These are phyloP conservation scores for Osmanthus fragrans DNA, from an alignment of 257 asterid species.

Conservation along the genomic window DNA sequence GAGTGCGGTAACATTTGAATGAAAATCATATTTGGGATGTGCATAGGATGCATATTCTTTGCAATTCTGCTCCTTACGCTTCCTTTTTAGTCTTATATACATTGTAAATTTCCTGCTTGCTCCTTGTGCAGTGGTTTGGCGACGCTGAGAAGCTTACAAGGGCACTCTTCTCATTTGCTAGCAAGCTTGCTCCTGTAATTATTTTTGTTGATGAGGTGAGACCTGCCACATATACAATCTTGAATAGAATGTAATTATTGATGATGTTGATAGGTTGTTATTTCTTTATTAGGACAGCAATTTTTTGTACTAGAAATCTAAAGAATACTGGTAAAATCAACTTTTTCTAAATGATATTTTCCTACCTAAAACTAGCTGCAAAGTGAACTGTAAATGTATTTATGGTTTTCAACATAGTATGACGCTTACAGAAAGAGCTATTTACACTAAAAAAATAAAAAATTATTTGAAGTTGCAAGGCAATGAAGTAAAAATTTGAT, in stretches of 20 bases:
- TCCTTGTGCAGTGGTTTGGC: constrained; percentile 94
- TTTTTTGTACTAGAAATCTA: not conserved
- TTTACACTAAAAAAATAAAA: no score
- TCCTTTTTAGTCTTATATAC: constrained; percentile 6
- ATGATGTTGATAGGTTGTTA: not conserved
- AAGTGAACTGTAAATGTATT: not conserved
- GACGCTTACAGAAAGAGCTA: not conserved
- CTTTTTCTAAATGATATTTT: not conserved
- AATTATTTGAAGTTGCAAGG: no score
- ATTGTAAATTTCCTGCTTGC: constrained; percentile 19
- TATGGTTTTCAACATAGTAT: not conserved
- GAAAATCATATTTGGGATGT: not conserved
- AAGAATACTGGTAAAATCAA: not conserved
- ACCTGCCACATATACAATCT: constrained; percentile 16
- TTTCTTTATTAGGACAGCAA: not conserved
- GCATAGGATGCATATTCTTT: not conserved
- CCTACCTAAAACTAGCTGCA: not conserved
- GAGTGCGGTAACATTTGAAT: not conserved
- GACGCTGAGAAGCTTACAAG: constrained; percentile 96
- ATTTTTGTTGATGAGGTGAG: constrained; percentile 97
- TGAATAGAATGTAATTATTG: not conserved
- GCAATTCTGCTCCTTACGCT: not conserved
- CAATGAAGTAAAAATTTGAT: no score
- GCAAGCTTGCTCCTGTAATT: constrained; percentile 93
- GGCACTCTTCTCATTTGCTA: constrained; percentile 96